Evolutionary conservation across 2,329 filamentous ascomycete genomes (phyloP), one percentile per base, ranked within the genome.

Genomic region (Stylonectria norvegica): DNA sequence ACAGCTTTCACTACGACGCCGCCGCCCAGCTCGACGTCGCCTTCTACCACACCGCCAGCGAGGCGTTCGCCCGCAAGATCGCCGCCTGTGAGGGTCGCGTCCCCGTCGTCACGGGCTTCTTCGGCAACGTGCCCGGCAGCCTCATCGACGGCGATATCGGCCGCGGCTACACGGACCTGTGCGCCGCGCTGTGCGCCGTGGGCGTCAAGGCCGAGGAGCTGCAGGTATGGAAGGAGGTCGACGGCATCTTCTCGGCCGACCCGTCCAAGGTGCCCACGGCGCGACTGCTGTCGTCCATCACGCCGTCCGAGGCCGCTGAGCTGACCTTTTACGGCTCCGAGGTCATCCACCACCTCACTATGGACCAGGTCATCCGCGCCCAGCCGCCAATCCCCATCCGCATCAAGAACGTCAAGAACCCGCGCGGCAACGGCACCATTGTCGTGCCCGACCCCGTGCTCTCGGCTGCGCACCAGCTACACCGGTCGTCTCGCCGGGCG

Each of bases 181-280:
- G 93, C 63, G 91, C 93, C 10, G 90, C 93, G 5, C 73, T 98
- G 12, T 84, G 90, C 36, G 89, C 93, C 2, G 91, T 98, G 8
- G 91, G 89, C 4, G 71, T 94, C n/a, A 74, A 80, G 55, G 93
- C 93, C 1, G 72, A 84, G 38, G 93, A 98, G 65, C 76, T 98
- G 37, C 93, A 98, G 65, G 86, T 98, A 49, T 97, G 93, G 93
- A 98, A 98, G 70, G 93, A 98, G 63, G 93, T 98, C 5, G 93
- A 98, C 64, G 90, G 89, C 43, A 94, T 97, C 60, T 93, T 95
- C 66, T 83, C 78, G 2, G 75, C 76, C 5, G 91, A 96, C 59
- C 89, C 89, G 3, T 81, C 86, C 56, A 95, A 94, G 67, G 89
- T 95, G 20, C 90, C 91, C 3, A 97, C 91, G 1, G 94, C 93